Conservation (phyloP, 345 rosid species). For the Kandelia obovata region DNA sequence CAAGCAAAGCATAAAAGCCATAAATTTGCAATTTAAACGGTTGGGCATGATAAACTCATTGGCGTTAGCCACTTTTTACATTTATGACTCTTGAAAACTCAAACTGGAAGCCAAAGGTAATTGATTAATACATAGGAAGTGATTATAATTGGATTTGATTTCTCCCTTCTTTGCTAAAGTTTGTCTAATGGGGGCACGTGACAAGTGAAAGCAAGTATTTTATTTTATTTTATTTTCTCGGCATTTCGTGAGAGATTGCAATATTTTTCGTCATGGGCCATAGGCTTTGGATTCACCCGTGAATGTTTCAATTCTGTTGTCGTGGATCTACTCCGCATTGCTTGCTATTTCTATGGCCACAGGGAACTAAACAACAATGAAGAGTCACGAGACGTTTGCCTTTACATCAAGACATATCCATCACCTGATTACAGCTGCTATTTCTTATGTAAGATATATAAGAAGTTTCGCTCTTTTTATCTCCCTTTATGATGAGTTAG, state of each 20-base stretch:
- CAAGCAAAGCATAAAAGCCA: too few relatives aligned
- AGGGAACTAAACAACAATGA: slow-evolving; percentile 57
- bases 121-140: not conserved
- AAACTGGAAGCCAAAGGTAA: too few relatives aligned
- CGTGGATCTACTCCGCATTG: slow-evolving; percentile 22
- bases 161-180: not conserved
- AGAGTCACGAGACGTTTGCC: slow-evolving; percentile 65
- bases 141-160: not conserved
- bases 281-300: slow-evolving; percentile 36
- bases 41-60: too few relatives aligned
- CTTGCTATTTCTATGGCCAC: slow-evolving; percentile 40
- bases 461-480: not conserved
- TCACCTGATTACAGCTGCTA: slow-evolving; percentile 11
- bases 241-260: not conserved
- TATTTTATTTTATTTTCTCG: not conserved
- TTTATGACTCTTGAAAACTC: too few relatives aligned
- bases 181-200: not conserved
- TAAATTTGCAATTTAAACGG: too few relatives aligned
- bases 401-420: slow-evolving; percentile 17
- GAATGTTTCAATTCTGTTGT: slow-evolving; percentile 45
- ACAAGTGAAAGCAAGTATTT: not conserved
- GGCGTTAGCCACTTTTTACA: too few relatives aligned
- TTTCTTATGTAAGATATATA: not conserved
- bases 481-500: not conserved
- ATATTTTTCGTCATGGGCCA: slow-evolving; percentile 14